Evolutionary conservation across 2,329 filamentous ascomycete genomes (phyloP), one percentile per base, ranked within the genome.

Genomic region (Shiraia bambusicola): DNA sequence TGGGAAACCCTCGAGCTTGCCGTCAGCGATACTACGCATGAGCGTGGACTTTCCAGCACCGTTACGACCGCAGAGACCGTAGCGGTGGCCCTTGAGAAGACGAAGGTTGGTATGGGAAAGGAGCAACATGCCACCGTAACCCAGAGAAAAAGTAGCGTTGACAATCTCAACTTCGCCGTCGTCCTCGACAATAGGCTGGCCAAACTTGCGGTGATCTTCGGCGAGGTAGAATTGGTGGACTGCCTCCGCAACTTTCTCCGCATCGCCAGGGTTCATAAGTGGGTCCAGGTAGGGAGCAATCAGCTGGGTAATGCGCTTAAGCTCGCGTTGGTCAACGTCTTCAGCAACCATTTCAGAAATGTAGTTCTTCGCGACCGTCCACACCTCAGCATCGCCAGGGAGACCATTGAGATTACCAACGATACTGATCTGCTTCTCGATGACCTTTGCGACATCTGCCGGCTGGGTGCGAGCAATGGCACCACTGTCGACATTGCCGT

Each of bases 31-130:
- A 68, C 87, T 90, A 67, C 89, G 88, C 93, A 98, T 97, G 44
- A 98, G 80, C 1, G 93, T 98, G n/a, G 93, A 97, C 76, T 98
- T 98, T 65, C 93, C 93, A 42, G 91, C 90, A 75, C 93, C 93
- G 69, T 98, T 98, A 59, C 92, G 87, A 61, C 93, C 93, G 63
- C 92, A 96, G 13, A 98, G 87, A 69, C 93, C 93, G 67, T 98
- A 98, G 45, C 93, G 86, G 72, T 97, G 93, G 42, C 93, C 93
- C 77, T 97, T 96, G 61, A 97, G 80, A 7, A 98, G 82, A 29
- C 90, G 85, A 30, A 98, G 77, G 69, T 96, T 97, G 54, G 93
- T 96, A 74, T 97, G 93, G 4, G 90, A 96, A 15, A 98, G 80
- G 48, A 98, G 76, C 54, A 98, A 82, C 91, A 96, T 97, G 62